Evolutionary conservation across 352 stramenopile genomes (phyloP), one percentile per base, ranked within the genome.

Genomic region (Nothophytophthora sp.): DNA sequence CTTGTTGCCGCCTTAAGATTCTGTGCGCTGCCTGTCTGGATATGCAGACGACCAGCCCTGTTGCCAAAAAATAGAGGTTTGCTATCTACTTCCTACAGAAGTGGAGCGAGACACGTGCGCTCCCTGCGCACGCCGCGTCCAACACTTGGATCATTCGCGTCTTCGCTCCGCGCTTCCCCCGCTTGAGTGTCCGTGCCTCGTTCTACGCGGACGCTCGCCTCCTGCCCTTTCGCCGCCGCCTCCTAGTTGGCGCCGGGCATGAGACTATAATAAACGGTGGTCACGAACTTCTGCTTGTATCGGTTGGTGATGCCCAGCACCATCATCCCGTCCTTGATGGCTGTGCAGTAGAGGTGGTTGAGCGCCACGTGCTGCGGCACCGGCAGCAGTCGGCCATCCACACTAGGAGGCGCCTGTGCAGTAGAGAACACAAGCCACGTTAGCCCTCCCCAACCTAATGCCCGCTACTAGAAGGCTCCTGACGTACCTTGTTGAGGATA

Each of bases 261-360:
- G 51, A 95, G 70, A 50, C 85, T 96, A 84, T 99, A 99, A 84
- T 99, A 99, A 39, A 99, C 96, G 19, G 95, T 98, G 9, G 96
- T 99, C 50, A 98, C 95, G 68, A 98, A 98, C 67, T 99, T 99
- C 46, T 97, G 95, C 76, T 98, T 98, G 70, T 93, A 93, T 36
- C 97, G 86, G 55, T 99, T 96, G 18, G 97, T 99, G 74, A 99
- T 98, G 46, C 97, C 97, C 19, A 99, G 85, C 42, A 99, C 97
- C 96, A 99, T 99, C 95, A 99, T 99, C 46, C 98, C 97, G 74
- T 99, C 97, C 73, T 98, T 98, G 67, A 98, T 98, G 28, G 94
- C 92, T 45, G 97, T 99, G 76, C 97, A 99, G 72, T 99, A 99
- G 15, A 99, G 76, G 81, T 99, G 97, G 73, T 99, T 99, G 20